A percentile compares a stretch with the other conserved stretches of the same genome.
Conservation (phyloP, 805 yeast species). For the Saccharomycopsis fermentans region DNA sequence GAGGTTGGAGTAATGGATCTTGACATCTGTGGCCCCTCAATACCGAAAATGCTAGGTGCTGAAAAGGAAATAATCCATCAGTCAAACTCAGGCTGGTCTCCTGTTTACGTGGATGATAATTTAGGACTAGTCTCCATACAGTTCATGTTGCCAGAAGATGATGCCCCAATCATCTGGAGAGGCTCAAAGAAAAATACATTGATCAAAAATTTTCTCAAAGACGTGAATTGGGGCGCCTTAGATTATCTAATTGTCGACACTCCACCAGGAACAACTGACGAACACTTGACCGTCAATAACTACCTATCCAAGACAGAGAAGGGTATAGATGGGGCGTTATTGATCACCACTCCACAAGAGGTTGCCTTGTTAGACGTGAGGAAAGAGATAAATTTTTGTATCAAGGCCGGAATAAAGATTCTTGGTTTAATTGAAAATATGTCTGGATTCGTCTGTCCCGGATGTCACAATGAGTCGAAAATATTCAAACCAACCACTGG, state of each 20-base stretch:
- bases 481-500: conserved; percentile 95
- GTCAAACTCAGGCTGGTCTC: conserved; percentile 91
- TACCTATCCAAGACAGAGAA: conserved; percentile 62
- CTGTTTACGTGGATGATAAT: conserved; percentile 91
- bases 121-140: conserved; percentile 93
- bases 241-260: conserved; percentile 73
- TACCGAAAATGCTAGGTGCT: conserved; percentile 91
- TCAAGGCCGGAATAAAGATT: conserved; percentile 77
- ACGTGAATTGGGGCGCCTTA: conserved; percentile 82
- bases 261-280: conserved; percentile 98
- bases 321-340: conserved; percentile 90
- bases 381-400: conserved; percentile 90
- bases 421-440: conserved; percentile 93
- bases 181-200: conserved; percentile 93
- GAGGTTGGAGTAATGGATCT: conserved; percentile 96
- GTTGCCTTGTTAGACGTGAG: conserved; percentile 91
- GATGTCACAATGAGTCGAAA: conserved; percentile 79
- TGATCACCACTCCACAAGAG: conserved; percentile 97
- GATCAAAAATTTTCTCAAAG: conserved; percentile 86
- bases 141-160: conserved; percentile 86
- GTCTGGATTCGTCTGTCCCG: conserved; percentile 98
- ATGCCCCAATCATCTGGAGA: conserved; percentile 93
- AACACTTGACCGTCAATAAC: conserved; percentile 81
- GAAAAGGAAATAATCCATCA: conserved; percentile 78
- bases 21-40: conserved; percentile 96